Conservation (phyloP, 768 basidiomycete genomes). For the Boletus insuetus region DNA sequence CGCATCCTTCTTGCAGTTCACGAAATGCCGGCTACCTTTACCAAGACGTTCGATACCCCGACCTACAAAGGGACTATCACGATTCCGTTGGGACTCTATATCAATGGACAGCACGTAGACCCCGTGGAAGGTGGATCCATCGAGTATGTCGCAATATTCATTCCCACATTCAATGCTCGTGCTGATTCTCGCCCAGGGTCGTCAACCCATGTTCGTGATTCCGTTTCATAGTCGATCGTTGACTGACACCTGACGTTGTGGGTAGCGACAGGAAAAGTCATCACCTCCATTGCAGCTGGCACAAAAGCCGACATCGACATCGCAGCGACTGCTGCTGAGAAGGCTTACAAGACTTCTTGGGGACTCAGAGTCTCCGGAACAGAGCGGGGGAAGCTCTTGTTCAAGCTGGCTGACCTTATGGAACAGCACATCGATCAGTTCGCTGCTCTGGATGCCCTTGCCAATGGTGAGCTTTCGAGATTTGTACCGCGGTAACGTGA, state of each 20-base stretch:
- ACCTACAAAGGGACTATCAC: slow-evolving; percentile 55
- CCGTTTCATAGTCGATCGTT: background rate
- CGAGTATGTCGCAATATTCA: slow-evolving; percentile 45
- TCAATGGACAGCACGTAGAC: slow-evolving; percentile 51
- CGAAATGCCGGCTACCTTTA: slow-evolving; percentile 39
- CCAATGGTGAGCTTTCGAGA: background rate
- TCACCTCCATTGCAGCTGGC: slow-evolving; percentile 8
- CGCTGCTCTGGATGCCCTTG: slow-evolving; percentile 7
- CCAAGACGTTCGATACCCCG: slow-evolving; percentile 51
- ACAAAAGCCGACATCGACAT: slow-evolving; percentile 8
- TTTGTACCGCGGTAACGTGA: too few species aligned
- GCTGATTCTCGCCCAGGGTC: slow-evolving; percentile 38
- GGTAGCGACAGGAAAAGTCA: slow-evolving; percentile 5
- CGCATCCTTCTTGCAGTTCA: background rate
- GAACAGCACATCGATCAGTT: slow-evolving; percentile 6
- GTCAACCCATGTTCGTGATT: slow-evolving; percentile 48
- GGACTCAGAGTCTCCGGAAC: slow-evolving; percentile 5
- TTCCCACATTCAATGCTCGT: background rate
- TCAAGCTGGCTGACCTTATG: slow-evolving; percentile 9
- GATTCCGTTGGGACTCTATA: slow-evolving; percentile 66
- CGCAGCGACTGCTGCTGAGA: slow-evolving; percentile 2
- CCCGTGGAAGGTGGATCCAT: slow-evolving; percentile 52
- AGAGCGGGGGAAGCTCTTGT: slow-evolving; percentile 3
- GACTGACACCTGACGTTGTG: slow-evolving; percentile 20
- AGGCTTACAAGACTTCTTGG: slow-evolving; percentile 7